Evolutionary conservation across 2,329 filamentous ascomycete species (phyloP).

Genomic region (Pseudopithomyces chartarum): DNA sequence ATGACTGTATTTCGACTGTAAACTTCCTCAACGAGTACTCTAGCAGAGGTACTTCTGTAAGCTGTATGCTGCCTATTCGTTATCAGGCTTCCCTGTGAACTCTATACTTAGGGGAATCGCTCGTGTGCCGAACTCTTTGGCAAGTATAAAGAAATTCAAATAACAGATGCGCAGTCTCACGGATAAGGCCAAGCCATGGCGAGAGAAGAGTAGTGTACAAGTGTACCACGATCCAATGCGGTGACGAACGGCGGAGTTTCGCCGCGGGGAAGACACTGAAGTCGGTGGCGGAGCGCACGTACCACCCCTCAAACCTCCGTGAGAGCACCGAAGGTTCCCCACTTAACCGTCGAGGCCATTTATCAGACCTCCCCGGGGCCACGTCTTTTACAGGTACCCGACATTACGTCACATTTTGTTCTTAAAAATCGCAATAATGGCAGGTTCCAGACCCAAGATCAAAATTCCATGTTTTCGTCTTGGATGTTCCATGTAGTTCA

Average conservation of each 20-base stretch:
- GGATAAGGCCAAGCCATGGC: conserved; percentile 59
- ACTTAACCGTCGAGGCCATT: no score
- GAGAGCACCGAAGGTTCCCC: not conserved
- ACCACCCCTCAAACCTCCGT: not conserved
- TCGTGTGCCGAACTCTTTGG: not conserved
- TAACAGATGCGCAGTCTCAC: conserved; percentile 29
- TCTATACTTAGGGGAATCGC: no score
- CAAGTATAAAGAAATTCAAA: not conserved
- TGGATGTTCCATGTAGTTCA: not conserved
- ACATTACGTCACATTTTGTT: no score
- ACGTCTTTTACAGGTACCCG: no score
- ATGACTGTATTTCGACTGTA: no score
- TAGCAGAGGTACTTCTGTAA: no score
- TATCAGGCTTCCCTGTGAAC: no score
- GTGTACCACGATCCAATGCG: conserved; percentile 11
- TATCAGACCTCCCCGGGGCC: not conserved
- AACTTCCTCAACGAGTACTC: no score
- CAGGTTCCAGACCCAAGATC: no score
- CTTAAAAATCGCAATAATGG: no score
- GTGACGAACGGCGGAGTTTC: conserved; percentile 1
- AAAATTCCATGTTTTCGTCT: not conserved
- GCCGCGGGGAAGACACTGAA: not conserved
- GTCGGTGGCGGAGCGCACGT: conserved; percentile 1
- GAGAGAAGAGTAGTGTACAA: conserved; percentile 18
- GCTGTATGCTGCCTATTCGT: no score